Evolutionary conservation across 768 basidiomycete species (phyloP), one percentile per base, ranked within the genome.

Genomic region (Mycena kentingensis): DNA sequence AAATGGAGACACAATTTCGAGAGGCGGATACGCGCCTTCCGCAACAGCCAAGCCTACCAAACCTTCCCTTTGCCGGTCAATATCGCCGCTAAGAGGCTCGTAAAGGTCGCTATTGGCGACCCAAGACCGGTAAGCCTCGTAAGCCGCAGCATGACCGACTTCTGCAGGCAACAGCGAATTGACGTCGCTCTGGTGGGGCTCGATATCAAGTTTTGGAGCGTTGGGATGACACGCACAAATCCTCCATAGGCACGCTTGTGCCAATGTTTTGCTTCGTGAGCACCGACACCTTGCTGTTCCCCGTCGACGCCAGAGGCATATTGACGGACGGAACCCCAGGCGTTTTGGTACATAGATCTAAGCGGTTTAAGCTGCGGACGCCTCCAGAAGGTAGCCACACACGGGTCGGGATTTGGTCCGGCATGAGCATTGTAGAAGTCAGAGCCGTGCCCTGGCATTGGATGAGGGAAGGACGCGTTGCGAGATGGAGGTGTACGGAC

Each of bases 141-240:
- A 90, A 3, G 85, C 88, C 10, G 88, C 88, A 4, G 88, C 89
- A 58, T 85, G 80, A 1, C 89, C 89, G 16, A 91, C 77, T 51
- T 89, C 85, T 16, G 68, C 61, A 1, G 87, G 83, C 5, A 73
- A 66, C 69, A 88, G 72, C 36, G 69, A 65, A 46, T 66, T 68
- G 16, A 84, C 65, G 51, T 81, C 80, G 32, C 78, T 76, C 84
- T 87, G 55, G 11, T 38, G 28, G 19, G 42, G 24, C 49, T 48
- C 44, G 38, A 49, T 24, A 47, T 34, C 19, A 8, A 24, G 13
- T 32, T 29, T 8, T 5, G 5, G 35, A 32, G 8, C 18, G 32
- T 28, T 35, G 46, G 42, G 35, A 35, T 16, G 32, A 44, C 25
- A 46, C 75, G 63, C 58, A 85, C 86, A 52, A 80, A 55, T 42